phyloP scores from a whole-genome alignment of 2,329 filamentous ascomycete species.

The Neonectria faginata region DNA sequence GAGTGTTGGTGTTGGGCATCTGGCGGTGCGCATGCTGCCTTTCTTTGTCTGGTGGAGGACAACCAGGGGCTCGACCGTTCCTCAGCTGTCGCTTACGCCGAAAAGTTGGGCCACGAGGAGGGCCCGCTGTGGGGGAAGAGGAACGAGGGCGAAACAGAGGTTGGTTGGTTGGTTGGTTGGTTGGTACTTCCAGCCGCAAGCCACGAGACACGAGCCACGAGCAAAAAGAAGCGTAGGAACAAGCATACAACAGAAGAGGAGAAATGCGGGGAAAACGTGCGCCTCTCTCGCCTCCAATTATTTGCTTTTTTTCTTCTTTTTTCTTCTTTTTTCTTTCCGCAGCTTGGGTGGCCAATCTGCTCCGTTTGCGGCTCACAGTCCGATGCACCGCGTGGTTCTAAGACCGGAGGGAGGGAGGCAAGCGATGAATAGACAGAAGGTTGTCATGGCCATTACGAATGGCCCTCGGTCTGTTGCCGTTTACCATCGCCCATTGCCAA shows the following conservation, averaged over 20 bases:
- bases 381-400: conserved; percentile 22
- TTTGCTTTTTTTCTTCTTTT: neutral
- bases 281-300: conserved; percentile 2
- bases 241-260: neutral
- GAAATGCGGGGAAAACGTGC: conserved; percentile 29
- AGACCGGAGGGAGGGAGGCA: neutral
- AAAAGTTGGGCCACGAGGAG: conserved; percentile 23
- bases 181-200: neutral
- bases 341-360: conserved; percentile 7
- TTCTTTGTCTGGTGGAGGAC: neutral
- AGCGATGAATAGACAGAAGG: neutral
- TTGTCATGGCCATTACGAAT: conserved; percentile 24
- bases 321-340: neutral
- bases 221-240: neutral
- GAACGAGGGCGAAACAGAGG: neutral
- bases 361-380: conserved; percentile 22
- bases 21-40: neutral
- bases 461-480: neutral
- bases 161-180: no score
- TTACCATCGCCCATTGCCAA: neutral
- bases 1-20: neutral
- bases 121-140: conserved; percentile 31
- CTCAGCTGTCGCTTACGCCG: conserved; percentile 32
- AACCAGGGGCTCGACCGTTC: conserved; percentile 21
- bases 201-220: conserved; percentile 2